Conservation (phyloP, 2,329 filamentous ascomycete genomes). For the Alternaria gaisen region DNA sequence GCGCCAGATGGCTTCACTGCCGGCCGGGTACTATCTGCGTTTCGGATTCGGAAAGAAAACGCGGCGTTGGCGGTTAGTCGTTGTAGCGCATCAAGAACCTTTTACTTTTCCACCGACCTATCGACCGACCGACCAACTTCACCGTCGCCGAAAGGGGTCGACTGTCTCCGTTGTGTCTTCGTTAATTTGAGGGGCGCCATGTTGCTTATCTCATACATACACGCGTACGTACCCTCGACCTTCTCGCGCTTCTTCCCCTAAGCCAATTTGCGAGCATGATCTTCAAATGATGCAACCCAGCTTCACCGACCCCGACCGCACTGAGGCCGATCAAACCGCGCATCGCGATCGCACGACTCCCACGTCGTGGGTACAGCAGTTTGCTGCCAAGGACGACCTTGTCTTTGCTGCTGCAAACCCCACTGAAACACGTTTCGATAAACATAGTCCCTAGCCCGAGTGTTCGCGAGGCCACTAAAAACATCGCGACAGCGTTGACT, state of each 20-base stretch:
- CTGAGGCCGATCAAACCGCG: conserved; percentile 5
- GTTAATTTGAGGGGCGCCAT: conserved; percentile 3
- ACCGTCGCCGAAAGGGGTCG: background rate
- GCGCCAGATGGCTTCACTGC: conserved; percentile 4
- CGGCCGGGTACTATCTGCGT: background rate
- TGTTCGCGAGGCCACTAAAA: background rate
- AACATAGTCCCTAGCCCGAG: conserved; percentile 7
- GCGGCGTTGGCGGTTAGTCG: background rate
- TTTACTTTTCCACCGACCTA: background rate
- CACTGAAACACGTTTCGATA: conserved; percentile 16
- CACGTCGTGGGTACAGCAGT: background rate
- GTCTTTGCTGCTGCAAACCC: background rate
- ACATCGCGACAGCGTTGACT: background rate
- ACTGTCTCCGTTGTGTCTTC: background rate
- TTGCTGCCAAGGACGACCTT: conserved; percentile 2
- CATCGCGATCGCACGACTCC: conserved; percentile 2
- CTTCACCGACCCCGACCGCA: conserved; percentile 10
- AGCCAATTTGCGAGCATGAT: conserved; percentile 4
- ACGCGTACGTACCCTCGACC: background rate
- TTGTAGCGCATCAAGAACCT: background rate
- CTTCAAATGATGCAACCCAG: conserved; percentile 2
- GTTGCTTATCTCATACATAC: background rate
- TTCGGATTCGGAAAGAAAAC: conserved; percentile 1
- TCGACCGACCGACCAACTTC: background rate
- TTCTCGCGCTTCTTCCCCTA: background rate